These are phyloP conservation scores for Ajuga chamaepitys DNA, from an alignment of 257 asterid species.

Conservation along the genomic window DNA sequence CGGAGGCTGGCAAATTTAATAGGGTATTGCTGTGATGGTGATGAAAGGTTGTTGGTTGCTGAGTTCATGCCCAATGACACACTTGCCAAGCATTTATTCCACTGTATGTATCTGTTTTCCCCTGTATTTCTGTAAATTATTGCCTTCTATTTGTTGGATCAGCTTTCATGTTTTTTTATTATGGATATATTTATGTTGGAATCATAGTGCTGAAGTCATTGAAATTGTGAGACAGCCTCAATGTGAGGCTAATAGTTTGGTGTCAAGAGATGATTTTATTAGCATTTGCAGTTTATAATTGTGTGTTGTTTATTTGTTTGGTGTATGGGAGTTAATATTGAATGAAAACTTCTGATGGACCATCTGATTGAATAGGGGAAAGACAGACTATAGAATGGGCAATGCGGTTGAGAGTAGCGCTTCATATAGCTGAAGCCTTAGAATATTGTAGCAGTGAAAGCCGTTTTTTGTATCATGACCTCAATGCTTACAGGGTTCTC, in stretches of 20 bases:
- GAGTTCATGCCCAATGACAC: constrained; percentile 71
- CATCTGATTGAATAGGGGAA: constrained; percentile 45
- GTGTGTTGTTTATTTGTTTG: background rate
- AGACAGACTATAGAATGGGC: constrained; percentile 73
- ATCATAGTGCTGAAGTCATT: background rate
- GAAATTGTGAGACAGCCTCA: background rate
- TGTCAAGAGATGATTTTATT: background rate
- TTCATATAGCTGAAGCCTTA: constrained; percentile 53
- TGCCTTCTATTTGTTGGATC: background rate
- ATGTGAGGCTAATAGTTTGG: background rate
- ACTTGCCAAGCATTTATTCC: constrained; percentile 64
- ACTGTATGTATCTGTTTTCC: constrained; percentile 26
- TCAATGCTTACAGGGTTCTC: constrained; percentile 63
- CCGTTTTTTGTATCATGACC: constrained; percentile 57
- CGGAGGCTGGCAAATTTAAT: constrained; percentile 51
- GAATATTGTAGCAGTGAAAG: constrained; percentile 56
- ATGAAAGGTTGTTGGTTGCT: constrained; percentile 66
- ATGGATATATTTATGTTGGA: background rate
- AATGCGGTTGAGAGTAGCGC: constrained; percentile 75
- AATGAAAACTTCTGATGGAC: background rate
- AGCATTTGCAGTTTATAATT: background rate
- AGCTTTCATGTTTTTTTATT: background rate
- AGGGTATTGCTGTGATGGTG: constrained; percentile 75
- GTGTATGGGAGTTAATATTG: background rate
- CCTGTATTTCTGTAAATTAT: background rate